A percentile compares a stretch with the other conserved stretches of the same genome.
Conservation (phyloP, 2,329 filamentous ascomycete species). For the Fusarium sp. region DNA sequence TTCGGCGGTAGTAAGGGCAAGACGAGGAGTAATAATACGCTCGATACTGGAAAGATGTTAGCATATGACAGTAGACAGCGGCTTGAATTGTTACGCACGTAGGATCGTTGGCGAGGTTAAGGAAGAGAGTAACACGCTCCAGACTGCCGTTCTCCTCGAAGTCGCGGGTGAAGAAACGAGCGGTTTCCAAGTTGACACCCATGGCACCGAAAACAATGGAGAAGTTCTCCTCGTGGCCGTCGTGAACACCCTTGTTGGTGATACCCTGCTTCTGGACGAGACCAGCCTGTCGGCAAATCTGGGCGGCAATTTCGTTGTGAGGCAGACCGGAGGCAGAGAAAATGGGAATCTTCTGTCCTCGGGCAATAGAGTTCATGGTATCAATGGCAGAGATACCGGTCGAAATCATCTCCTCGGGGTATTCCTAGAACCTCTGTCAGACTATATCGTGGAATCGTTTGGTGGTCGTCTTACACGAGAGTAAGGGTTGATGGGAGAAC, state of each 20-base stretch:
- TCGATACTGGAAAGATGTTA: conserved; percentile 76
- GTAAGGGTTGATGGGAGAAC: conserved; percentile 98
- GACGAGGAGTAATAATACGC: conserved; percentile 99
- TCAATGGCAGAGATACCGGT: conserved; percentile 99
- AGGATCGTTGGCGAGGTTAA: conserved; percentile 98
- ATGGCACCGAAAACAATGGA: conserved; percentile 99
- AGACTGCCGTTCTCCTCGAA: conserved; percentile 99
- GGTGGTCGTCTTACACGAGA: conserved; percentile 75
- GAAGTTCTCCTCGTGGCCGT: conserved; percentile 99
- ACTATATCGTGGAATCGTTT: neutral
- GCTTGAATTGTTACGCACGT: conserved; percentile 73
- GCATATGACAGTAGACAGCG: neutral
- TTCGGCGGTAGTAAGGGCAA: conserved; percentile 96
- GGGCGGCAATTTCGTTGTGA: conserved; percentile 98
- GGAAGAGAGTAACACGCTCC: conserved; percentile 96
- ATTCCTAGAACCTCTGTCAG: conserved; percentile 70
- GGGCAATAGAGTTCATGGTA: conserved; percentile 97
- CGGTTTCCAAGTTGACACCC: conserved; percentile 99
- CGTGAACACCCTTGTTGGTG: conserved; percentile 93
- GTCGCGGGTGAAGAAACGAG: conserved; percentile 97
- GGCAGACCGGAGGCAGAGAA: conserved; percentile 98
- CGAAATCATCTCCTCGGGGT: conserved; percentile 99
- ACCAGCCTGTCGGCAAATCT: conserved; percentile 97
- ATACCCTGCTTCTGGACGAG: conserved; percentile 82
- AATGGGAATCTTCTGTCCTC: conserved; percentile 99